Percentiles rank a stretch among this genome's conserved stretches.
Evolutionary conservation across 176 grass and related monocot genomes (phyloP).

Genomic region (Oryza meridionalis): DNA sequence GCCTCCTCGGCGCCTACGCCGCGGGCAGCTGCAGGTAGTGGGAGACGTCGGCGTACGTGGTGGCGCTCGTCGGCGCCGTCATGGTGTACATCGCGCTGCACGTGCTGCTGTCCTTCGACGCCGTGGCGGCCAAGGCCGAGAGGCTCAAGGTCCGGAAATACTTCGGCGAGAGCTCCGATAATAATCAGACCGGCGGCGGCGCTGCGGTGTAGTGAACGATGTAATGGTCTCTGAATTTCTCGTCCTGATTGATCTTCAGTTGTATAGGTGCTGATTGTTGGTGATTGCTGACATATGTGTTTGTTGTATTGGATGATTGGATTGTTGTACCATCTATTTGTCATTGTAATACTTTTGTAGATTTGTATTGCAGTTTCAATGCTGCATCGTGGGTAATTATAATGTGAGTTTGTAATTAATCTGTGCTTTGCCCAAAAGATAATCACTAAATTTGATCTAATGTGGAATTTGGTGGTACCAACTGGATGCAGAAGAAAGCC

Average conservation of each 20-base stretch:
- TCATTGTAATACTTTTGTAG: not conserved
- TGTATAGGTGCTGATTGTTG: not conserved
- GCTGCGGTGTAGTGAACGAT: not conserved
- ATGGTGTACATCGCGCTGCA: slow-evolving; percentile 33
- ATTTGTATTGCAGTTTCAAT: not conserved
- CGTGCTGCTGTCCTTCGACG: slow-evolving; percentile 11
- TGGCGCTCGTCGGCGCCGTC: slow-evolving; percentile 29
- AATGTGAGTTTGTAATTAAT: too few species aligned
- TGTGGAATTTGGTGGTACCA: too few species aligned
- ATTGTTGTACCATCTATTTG: not conserved
- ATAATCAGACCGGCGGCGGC: too few species aligned
- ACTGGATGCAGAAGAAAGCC: too few species aligned
- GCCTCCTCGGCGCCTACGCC: slow-evolving; percentile 43
- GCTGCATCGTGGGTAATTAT: too few species aligned
- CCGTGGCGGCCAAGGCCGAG: not conserved
- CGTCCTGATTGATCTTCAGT: too few species aligned
- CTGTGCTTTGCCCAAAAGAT: too few species aligned
- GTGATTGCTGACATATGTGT: not conserved
- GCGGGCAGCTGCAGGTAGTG: slow-evolving; percentile 31
- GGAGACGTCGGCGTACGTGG: slow-evolving; percentile 30
- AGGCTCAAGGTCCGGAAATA: slow-evolving; percentile 20
- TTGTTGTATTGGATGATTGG: not conserved
- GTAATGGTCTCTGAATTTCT: not conserved
- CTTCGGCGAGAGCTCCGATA: not conserved
- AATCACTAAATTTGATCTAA: too few species aligned